A percentile compares a stretch with the other conserved stretches of the same genome.
These are phyloP conservation scores for Cryphonectria radicalis DNA, from an alignment of 2,329 filamentous ascomycete genomes.

Conservation along the genomic window DNA sequence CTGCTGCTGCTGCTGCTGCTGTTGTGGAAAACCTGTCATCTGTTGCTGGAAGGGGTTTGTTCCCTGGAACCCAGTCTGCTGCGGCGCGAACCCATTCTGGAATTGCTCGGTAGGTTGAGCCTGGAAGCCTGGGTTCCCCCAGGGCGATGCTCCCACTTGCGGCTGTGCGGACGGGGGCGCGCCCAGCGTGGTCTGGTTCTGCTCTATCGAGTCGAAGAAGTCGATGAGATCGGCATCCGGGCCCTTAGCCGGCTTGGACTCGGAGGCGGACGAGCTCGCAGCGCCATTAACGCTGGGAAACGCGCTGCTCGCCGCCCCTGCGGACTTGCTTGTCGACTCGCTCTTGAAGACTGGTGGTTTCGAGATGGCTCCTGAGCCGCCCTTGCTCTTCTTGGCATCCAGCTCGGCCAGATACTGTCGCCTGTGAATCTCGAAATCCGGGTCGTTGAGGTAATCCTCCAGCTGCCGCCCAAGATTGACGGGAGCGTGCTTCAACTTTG, in stretches of 20 bases:
- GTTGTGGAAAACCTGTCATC: constrained; percentile 39
- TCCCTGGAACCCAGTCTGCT: constrained; percentile 46
- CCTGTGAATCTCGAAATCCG: constrained; percentile 92
- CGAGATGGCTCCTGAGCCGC: constrained; percentile 41
- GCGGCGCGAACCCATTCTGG: constrained; percentile 47
- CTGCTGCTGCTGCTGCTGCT: constrained; percentile 37
- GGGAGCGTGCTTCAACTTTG: constrained; percentile 95
- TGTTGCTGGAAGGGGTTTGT: constrained; percentile 50
- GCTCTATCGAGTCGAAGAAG: constrained; percentile 89
- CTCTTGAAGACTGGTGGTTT: constrained; percentile 41
- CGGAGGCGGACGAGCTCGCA: constrained; percentile 33
- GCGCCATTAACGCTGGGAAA: constrained; percentile 46
- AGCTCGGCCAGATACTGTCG: constrained; percentile 90
- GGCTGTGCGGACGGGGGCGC: constrained; percentile 48
- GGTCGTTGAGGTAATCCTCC: constrained; percentile 92
- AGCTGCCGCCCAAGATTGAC: constrained; percentile 87
- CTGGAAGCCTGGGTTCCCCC: constrained; percentile 38
- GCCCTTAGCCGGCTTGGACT: constrained; percentile 53
- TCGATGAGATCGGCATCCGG: constrained; percentile 83
- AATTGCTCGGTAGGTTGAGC: constrained; percentile 43
- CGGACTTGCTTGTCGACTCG: constrained; percentile 41
- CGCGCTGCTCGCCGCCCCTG: constrained; percentile 41
- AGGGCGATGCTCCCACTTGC: constrained; percentile 26
- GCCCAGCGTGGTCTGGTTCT: constrained; percentile 76
- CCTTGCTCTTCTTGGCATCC: constrained; percentile 64